Evolutionary conservation across 805 yeast genomes (phyloP).

Genomic region (Cyberlindnera galapagoensis): DNA sequence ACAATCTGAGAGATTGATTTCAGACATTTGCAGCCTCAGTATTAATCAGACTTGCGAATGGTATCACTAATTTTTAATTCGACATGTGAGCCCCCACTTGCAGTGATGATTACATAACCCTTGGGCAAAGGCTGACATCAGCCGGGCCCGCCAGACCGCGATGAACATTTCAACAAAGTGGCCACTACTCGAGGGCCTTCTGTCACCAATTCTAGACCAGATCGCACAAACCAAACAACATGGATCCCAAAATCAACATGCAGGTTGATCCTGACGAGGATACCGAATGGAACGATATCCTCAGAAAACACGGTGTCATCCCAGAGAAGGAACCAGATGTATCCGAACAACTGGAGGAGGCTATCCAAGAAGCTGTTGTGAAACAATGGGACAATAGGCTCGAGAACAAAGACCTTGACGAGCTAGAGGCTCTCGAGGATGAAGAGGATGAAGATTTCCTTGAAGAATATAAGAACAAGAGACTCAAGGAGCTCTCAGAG

Average conservation of each 20-base stretch:
- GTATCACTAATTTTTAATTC: no score
- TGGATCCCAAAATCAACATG: constrained; percentile 61
- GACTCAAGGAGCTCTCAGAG: constrained; percentile 67
- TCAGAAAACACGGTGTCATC: constrained; percentile 82
- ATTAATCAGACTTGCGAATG: no score
- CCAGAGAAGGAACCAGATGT: constrained; percentile 92
- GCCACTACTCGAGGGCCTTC: no score
- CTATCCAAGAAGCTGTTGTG: constrained; percentile 73
- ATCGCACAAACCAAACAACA: constrained; percentile 3
- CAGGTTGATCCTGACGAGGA: constrained; percentile 95
- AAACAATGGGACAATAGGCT: constrained; percentile 78
- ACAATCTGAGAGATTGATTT: no score
- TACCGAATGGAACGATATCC: constrained; percentile 97
- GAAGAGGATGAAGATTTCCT: constrained; percentile 92
- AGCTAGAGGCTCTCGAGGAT: constrained; percentile 81
- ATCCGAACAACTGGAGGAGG: constrained; percentile 79
- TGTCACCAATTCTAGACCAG: no score
- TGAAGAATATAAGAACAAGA: constrained; percentile 65
- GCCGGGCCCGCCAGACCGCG: no score
- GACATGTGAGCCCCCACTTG: no score
- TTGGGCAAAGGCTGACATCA: no score
- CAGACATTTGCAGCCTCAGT: no score
- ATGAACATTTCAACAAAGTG: no score
- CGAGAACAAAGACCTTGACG: constrained; percentile 71
- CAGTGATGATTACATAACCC: no score